Percentiles rank a stretch among this genome's conserved stretches.
Conservation (phyloP, 2,329 filamentous ascomycete species). For the Blumeria graminis region DNA sequence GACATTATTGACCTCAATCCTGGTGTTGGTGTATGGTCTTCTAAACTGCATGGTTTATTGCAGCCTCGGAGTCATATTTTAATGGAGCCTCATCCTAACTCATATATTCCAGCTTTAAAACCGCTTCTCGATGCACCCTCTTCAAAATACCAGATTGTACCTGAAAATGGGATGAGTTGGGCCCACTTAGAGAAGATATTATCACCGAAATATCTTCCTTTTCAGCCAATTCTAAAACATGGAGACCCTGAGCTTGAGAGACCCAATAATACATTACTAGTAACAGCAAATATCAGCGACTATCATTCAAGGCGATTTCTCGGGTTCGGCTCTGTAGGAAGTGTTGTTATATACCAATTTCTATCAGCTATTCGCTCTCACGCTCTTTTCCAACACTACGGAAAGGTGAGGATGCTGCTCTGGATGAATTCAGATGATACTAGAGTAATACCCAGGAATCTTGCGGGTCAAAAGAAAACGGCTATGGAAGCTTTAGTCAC, state of each 20-base stretch:
- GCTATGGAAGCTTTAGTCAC: constrained; percentile 34
- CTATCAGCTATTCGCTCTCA: constrained; percentile 31
- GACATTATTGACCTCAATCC: constrained; percentile 78
- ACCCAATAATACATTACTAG: constrained; percentile 49
- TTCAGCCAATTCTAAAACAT: constrained; percentile 22
- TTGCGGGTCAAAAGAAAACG: constrained; percentile 29
- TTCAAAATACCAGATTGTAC: constrained; percentile 23
- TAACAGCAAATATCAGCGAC: constrained; percentile 41
- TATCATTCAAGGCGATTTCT: constrained; percentile 20
- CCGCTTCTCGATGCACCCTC: constrained; percentile 27
- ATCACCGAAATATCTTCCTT: constrained; percentile 23
- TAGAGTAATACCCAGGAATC: constrained; percentile 32
- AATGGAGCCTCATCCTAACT: constrained; percentile 41
- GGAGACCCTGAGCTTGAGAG: constrained; percentile 18
- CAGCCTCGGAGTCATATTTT: constrained; percentile 64
- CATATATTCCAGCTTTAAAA: constrained; percentile 36
- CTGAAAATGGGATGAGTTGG: constrained; percentile 34
- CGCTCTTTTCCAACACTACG: constrained; percentile 46
- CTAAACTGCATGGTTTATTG: constrained; percentile 47
- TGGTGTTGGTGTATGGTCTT: constrained; percentile 55
- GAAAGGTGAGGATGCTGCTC: constrained; percentile 54
- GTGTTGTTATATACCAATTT: constrained; percentile 36
- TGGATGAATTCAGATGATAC: constrained; percentile 40
- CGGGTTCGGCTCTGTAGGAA: constrained; percentile 29
- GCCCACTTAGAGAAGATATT: constrained; percentile 31